A percentile compares a stretch with the other conserved stretches of the same genome.
Conservation (phyloP, 108 stramenopile genomes). For the Pelagomonas calceolata region DNA sequence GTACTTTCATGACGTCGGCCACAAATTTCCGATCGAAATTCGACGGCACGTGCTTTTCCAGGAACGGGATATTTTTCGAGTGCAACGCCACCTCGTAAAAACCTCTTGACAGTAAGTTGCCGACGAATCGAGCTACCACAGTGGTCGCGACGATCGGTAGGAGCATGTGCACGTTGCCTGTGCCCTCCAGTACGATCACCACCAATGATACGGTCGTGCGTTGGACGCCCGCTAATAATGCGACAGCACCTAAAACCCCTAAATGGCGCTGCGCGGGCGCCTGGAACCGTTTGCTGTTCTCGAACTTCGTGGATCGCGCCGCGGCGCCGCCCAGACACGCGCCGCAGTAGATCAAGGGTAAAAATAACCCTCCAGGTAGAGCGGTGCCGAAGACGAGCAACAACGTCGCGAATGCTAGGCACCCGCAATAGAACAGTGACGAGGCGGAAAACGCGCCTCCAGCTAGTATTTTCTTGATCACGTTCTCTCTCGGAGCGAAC, state of each 20-base stretch:
- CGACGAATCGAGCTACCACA: constrained; percentile 32
- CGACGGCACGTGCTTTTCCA: constrained; percentile 26
- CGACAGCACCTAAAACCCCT: constrained; percentile 46
- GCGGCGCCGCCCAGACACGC: constrained; percentile 37
- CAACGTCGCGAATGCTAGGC: background rate
- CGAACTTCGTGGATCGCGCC: background rate
- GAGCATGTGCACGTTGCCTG: constrained; percentile 40
- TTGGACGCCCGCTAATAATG: constrained; percentile 50
- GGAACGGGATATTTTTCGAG: constrained; percentile 34
- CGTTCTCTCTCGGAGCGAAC: constrained; percentile 38
- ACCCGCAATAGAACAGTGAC: background rate
- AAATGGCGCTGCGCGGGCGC: background rate
- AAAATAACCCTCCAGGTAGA: constrained; percentile 46
- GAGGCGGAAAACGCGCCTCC: constrained; percentile 15
- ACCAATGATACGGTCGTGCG: constrained; percentile 43
- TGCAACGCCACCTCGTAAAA: constrained; percentile 29
- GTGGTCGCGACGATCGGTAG: constrained; percentile 47
- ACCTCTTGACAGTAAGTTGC: constrained; percentile 19
- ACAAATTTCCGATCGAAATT: constrained; percentile 30
- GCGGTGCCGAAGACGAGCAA: background rate
- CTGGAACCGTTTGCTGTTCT: background rate
- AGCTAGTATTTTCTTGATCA: constrained; percentile 42
- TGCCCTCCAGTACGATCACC: constrained; percentile 56
- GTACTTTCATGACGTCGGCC: constrained; percentile 33
- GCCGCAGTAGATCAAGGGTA: constrained; percentile 43